phyloP scores from a whole-genome alignment of 495 filamentous ascomycete genomes.

The Penicillium angulare region DNA sequence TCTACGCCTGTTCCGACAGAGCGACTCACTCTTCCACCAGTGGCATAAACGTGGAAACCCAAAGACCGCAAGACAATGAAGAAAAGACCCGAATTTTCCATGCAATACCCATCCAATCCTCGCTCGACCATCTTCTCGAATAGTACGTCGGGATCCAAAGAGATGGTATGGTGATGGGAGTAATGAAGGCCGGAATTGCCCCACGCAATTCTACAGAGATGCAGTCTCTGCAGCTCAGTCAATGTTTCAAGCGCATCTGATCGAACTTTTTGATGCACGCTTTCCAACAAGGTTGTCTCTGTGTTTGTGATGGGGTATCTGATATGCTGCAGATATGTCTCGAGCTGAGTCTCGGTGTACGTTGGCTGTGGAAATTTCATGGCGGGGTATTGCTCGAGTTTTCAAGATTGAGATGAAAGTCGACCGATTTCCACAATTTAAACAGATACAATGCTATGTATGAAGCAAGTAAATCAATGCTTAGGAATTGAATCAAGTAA shows the following conservation, averaged over 20 bases:
- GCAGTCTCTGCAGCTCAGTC: conserved; percentile 33
- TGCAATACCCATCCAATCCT: conserved; percentile 73
- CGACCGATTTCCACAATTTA: too few species aligned
- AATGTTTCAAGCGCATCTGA: conserved; percentile 25
- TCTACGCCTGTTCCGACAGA: conserved; percentile 19
- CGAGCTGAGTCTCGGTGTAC: conserved; percentile 31
- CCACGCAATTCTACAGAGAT: conserved; percentile 64
- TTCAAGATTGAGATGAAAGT: too few species aligned
- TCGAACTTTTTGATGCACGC: conserved; percentile 20
- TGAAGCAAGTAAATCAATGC: too few species aligned
- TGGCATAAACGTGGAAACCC: conserved; percentile 56
- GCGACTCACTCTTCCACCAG: conserved; percentile 40
- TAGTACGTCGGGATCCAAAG: conserved; percentile 55
- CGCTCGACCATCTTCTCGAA: conserved; percentile 64
- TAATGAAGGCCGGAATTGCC: conserved; percentile 63
- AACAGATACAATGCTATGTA: too few species aligned
- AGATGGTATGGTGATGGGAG: conserved; percentile 53
- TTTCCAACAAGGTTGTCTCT: not conserved
- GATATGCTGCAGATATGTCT: conserved; percentile 36
- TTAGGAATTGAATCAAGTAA: too few species aligned
- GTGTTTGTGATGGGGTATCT: conserved; percentile 18
- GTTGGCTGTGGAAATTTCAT: conserved; percentile 14
- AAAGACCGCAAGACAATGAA: conserved; percentile 58
- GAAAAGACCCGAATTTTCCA: conserved; percentile 70
- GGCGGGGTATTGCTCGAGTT: too few species aligned